Evolutionary conservation across 768 basidiomycete genomes (phyloP).

Genomic region (Psilocybe cyanescens): DNA sequence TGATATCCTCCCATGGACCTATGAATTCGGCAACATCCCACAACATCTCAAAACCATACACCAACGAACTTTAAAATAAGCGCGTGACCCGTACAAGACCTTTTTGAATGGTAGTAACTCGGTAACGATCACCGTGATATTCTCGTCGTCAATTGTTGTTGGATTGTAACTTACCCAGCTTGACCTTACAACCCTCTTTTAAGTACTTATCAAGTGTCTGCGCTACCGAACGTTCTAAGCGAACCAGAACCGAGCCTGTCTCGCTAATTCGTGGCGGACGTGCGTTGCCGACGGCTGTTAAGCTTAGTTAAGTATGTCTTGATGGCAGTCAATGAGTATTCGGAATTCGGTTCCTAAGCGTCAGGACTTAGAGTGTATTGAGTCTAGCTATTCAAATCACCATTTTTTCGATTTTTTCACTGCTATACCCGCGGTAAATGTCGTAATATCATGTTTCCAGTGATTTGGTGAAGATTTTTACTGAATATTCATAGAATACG

Average conservation of each 20-base stretch:
- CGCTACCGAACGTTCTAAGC: neutral
- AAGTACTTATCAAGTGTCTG: too few species aligned
- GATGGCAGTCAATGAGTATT: neutral
- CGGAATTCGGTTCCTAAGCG: neutral
- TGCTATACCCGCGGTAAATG: neutral
- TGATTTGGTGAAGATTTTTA: too few species aligned
- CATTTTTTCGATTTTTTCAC: neutral
- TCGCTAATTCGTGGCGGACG: neutral
- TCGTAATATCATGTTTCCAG: neutral
- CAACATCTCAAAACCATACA: neutral
- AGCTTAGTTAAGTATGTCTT: too few species aligned
- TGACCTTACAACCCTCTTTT: neutral
- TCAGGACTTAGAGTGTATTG: neutral
- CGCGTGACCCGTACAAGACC: neutral
- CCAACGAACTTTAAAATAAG: neutral
- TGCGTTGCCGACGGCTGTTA: too few species aligned
- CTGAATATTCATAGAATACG: too few species aligned
- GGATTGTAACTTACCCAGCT: neutral
- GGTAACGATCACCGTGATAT: neutral
- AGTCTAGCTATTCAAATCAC: neutral
- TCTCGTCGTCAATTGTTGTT: neutral
- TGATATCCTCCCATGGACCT: constrained; percentile 6
- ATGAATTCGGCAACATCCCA: neutral
- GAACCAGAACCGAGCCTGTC: neutral
- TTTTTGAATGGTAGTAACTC: neutral